Conservation (phyloP, 768 basidiomycete species). For the Hydnomerulius pinastri region DNA sequence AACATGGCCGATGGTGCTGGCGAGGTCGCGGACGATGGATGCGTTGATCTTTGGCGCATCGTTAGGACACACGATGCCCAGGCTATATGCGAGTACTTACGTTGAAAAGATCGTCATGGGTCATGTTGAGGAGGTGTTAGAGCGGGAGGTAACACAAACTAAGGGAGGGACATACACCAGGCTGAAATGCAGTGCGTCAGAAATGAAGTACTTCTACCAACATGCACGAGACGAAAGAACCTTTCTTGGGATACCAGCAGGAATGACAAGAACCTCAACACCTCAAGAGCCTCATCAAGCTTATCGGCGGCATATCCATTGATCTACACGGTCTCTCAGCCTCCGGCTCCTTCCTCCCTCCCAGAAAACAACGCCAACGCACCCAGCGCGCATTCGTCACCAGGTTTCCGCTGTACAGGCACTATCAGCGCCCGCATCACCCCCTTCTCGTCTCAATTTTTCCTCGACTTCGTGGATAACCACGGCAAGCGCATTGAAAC, state of each 20-base stretch:
- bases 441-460: too few relatives aligned
- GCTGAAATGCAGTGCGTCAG: conserved; percentile 46
- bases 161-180: conserved; percentile 59
- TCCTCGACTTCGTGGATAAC: too few relatives aligned
- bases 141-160: conserved; percentile 8
- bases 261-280: too few relatives aligned
- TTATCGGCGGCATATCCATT: too few relatives aligned
- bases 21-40: conserved; percentile 92
- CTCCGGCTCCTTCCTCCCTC: neutral
- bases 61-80: neutral
- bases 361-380: conserved; percentile 33
- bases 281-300: too few relatives aligned
- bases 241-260: too few relatives aligned
- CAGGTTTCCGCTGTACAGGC: too few relatives aligned
- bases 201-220: conserved; percentile 15
- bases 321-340: neutral
- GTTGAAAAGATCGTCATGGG: conserved; percentile 92
- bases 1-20: too few relatives aligned
- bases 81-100: conserved; percentile 42
- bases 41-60: conserved; percentile 77
- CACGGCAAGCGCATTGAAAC: too few relatives aligned
- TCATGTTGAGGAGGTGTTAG: conserved; percentile 60
- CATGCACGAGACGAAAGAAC: too few relatives aligned
- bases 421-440: too few relatives aligned
- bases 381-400: too few relatives aligned